Percentiles rank a stretch among this genome's conserved stretches.
Conservation (phyloP, 1,284 basidiomycete genomes). For the Fomitiporia mediterranea region DNA sequence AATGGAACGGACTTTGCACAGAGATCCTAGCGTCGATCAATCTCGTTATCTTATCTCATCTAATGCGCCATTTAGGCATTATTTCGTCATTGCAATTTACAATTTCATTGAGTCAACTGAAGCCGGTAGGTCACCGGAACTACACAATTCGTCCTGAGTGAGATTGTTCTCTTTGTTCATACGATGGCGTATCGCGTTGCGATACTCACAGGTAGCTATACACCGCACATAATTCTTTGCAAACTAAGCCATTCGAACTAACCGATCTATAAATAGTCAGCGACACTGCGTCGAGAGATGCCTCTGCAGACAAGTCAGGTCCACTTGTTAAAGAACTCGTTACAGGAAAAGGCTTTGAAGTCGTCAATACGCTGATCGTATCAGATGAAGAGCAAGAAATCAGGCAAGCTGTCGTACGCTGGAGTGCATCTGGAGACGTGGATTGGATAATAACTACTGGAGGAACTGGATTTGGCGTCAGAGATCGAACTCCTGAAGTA, state of each 20-base stretch:
- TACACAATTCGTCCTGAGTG: neutral
- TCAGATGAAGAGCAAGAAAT: conserved; percentile 61
- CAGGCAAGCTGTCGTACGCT: conserved; percentile 40
- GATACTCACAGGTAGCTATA: conserved; percentile 10
- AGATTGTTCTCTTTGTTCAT: neutral
- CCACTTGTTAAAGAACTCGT: conserved; percentile 55
- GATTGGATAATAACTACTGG: conserved; percentile 80
- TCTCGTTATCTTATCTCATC: conserved; percentile 2
- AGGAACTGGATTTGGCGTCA: conserved; percentile 79
- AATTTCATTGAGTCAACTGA: neutral
- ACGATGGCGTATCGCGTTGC: conserved; percentile 15
- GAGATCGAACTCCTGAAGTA: conserved; percentile 82
- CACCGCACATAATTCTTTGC: no score
- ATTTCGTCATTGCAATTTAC: neutral
- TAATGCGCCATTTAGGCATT: neutral
- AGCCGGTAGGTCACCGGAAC: neutral
- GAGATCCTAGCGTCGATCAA: neutral
- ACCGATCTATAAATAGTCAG: conserved; percentile 64
- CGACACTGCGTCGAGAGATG: conserved; percentile 56
- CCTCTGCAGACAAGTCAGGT: conserved; percentile 58
- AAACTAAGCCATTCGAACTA: no score
- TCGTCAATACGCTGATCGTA: conserved; percentile 38
- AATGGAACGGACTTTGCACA: neutral
- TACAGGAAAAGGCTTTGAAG: conserved; percentile 34
- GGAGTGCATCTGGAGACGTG: conserved; percentile 41